Percentiles rank a stretch among this genome's conserved stretches.
Conservation (phyloP, 495 filamentous ascomycete genomes). For the Penicillium subrubescens region DNA sequence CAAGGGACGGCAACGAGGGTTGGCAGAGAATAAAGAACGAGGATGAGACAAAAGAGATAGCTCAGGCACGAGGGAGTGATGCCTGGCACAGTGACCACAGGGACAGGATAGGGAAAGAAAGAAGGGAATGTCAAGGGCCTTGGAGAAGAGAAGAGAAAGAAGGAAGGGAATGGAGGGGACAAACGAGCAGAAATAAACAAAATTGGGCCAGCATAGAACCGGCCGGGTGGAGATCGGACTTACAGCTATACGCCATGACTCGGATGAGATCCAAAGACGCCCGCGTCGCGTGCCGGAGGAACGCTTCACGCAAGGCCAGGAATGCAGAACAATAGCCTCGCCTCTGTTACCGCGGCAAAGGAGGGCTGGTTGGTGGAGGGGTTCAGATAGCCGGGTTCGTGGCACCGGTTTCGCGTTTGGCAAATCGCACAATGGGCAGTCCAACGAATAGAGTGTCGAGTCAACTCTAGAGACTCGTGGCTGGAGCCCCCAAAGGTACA, state of each 20-base stretch:
- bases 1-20: constrained; percentile 6
- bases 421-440: neutral
- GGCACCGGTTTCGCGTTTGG: constrained; percentile 23
- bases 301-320: constrained; percentile 44
- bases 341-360: constrained; percentile 39
- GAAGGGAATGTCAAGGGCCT: constrained; percentile 29
- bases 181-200: constrained; percentile 48
- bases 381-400: constrained; percentile 8
- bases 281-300: constrained; percentile 46
- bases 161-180: constrained; percentile 32
- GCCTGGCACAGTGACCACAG: constrained; percentile 15
- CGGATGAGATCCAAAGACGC: constrained; percentile 29
- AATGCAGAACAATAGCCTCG: constrained; percentile 39
- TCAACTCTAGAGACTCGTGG: constrained; percentile 5
- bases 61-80: constrained; percentile 8
- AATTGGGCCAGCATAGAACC: constrained; percentile 37
- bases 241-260: constrained; percentile 46
- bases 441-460: neutral
- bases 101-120: constrained; percentile 20
- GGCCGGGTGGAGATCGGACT: constrained; percentile 35
- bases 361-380: neutral
- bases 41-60: neutral
- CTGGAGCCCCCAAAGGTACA: constrained; percentile 16
- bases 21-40: neutral
- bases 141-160: constrained; percentile 8